phyloP scores from a whole-genome alignment of 2,329 filamentous ascomycete species.

The Chaetomium globosum region DNA sequence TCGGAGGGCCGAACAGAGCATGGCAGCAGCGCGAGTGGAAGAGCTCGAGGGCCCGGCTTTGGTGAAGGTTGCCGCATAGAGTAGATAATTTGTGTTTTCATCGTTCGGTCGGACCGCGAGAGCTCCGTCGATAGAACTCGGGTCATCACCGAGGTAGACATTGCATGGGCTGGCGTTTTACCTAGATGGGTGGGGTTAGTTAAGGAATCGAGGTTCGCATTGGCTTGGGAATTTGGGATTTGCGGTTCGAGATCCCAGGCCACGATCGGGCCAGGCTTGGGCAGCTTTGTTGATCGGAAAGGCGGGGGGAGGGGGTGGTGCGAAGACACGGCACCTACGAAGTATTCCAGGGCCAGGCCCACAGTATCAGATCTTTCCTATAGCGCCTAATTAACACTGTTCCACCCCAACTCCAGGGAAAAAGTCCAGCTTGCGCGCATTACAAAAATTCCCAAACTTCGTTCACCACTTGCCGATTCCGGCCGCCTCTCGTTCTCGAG shows the following conservation, averaged over 20 bases:
- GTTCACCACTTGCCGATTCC: constrained; percentile 7
- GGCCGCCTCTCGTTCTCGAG: constrained; percentile 26
- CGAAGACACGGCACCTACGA: neutral
- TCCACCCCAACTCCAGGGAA: neutral
- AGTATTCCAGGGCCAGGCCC: neutral
- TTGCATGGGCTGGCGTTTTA: constrained; percentile 12
- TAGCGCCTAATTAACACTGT: neutral
- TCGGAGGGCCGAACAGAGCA: constrained; percentile 65
- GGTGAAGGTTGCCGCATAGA: constrained; percentile 26
- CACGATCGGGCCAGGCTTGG: neutral
- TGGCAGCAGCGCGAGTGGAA: constrained; percentile 38
- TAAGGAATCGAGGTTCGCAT: neutral
- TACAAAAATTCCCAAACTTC: constrained; percentile 13
- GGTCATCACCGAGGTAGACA: neutral
- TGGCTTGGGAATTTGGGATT: neutral
- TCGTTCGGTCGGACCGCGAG: neutral
- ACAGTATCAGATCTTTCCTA: neutral
- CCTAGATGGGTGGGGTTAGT: neutral
- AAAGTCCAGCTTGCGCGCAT: neutral
- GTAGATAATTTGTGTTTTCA: neutral
- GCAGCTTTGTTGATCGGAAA: neutral
- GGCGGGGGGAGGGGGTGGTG: neutral
- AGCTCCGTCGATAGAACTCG: neutral
- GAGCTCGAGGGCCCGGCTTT: neutral
- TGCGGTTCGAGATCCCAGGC: neutral